These are phyloP conservation scores for Ceratobasidium sp. DNA, from an alignment of 1,284 basidiomycete genomes.

Conservation along the genomic window DNA sequence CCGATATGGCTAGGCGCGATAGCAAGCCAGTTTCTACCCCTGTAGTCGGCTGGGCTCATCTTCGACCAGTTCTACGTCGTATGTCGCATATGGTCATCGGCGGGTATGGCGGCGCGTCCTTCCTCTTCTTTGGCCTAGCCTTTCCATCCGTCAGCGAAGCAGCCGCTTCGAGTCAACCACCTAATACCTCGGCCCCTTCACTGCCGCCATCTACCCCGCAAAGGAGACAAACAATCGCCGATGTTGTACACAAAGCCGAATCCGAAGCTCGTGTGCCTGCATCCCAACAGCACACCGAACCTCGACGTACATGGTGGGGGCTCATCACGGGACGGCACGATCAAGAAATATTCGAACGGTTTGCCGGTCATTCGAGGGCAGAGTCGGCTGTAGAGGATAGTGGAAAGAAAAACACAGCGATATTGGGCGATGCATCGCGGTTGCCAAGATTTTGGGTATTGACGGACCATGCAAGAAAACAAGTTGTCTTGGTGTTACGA, in stretches of 20 bases:
- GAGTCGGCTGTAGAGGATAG: constrained; percentile 34
- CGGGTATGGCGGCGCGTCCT: constrained; percentile 81
- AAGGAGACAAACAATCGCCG: constrained; percentile 19
- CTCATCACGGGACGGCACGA: constrained; percentile 80
- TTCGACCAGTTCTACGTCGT: constrained; percentile 76
- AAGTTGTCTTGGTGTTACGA: constrained; percentile 80
- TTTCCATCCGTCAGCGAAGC: constrained; percentile 43
- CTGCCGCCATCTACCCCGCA: constrained; percentile 2
- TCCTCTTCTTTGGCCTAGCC: constrained; percentile 76
- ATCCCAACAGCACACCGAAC: constrained; percentile 23
- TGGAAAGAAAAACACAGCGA: constrained; percentile 41
- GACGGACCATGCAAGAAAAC: constrained; percentile 76
- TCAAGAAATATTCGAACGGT: constrained; percentile 78
- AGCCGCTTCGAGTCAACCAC: constrained; percentile 23
- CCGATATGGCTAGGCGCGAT: not conserved
- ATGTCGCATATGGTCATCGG: constrained; percentile 83
- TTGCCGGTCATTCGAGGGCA: constrained; percentile 54
- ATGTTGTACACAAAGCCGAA: constrained; percentile 67
- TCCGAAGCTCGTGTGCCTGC: constrained; percentile 62
- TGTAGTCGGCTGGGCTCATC: constrained; percentile 55
- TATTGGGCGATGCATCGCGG: constrained; percentile 69
- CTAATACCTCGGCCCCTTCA: constrained; percentile 4
- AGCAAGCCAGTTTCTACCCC: constrained; percentile 51
- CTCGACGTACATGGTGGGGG: constrained; percentile 82
- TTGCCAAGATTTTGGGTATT: constrained; percentile 87